Base-by-base conservation (phyloP, 2,329 filamentous ascomycete genomes). In the Ustulina deusta region DNA sequence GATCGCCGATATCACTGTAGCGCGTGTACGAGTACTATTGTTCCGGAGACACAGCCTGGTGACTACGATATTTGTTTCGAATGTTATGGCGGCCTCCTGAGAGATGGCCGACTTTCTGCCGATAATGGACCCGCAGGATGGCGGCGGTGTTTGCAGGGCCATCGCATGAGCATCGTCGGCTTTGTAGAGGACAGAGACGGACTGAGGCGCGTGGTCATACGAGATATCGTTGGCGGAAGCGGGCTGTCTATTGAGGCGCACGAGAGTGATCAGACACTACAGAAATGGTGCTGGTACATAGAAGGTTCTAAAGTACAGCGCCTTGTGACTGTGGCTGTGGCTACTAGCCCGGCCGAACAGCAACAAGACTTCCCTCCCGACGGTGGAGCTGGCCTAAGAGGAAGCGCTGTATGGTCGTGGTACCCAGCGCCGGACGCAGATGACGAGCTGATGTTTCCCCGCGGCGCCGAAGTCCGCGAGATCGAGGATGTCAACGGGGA, bases 401-500 rank as follows among this genome's bases (percentile, higher is more conserved):
- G 88, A 6, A 77, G 85, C 27, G 93, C 93, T 0, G 80, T 86
- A 17, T 97, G 93, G 92, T 86, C 89, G 3, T 97, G 93, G 85
- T 94, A 91, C 75, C 93, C 93, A 0, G 86, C 86, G 2, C 80
- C 84, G 0, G 85, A 81, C 0, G 87, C 87, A 1, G 83, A 83
- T 22, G 92, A 97, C 76, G 95, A 98, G 80, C 81, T 98, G 46
- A 79, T 90, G 69, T 97, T 98, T 73, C 95, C 95, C 0, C 90
- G 89, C 58, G 90, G 92, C 10, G 94, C 94, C 0, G 92, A 96
- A 79, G 87, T 98, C 15, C 85, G 86, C 6, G 95, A 98, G 81
- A 89, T 91, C 42, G 91, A 95, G 77, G 92, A 96, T 78, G 89
- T 97, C 55, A 97, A 97, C 78, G 92, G 91, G 20, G 94, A 97